Conservation (phyloP, 805 yeast genomes). For the Sugiyamaella smithiae region DNA sequence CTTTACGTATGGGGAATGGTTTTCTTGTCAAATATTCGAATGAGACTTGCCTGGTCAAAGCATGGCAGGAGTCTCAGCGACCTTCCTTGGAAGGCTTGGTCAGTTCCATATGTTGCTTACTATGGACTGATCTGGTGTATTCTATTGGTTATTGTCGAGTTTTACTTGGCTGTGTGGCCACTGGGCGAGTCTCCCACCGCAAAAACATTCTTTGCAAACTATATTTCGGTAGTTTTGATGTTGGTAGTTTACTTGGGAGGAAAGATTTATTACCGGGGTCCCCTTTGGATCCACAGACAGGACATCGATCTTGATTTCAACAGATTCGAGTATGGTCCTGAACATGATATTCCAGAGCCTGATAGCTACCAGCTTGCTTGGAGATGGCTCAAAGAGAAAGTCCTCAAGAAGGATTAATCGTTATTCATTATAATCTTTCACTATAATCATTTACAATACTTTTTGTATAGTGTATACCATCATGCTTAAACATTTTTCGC, state of each 20-base stretch:
- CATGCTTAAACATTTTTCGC: too few relatives aligned
- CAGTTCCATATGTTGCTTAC: conserved; percentile 14
- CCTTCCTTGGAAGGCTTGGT: conserved; percentile 48
- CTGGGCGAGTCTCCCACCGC: conserved; percentile 33
- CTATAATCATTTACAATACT: too few relatives aligned
- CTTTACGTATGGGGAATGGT: conserved; percentile 72
- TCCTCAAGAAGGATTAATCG: neutral
- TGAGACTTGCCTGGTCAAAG: conserved; percentile 58
- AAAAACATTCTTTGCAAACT: conserved; percentile 41
- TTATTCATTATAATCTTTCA: too few relatives aligned
- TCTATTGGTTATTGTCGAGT: conserved; percentile 58
- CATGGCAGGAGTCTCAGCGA: conserved; percentile 64
- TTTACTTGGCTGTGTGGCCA: conserved; percentile 68
- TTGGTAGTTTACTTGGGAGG: conserved; percentile 7
- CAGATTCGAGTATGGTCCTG: conserved; percentile 9
- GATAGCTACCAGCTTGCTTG: conserved; percentile 1
- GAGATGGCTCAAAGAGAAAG: neutral
- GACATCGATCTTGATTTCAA: conserved; percentile 11
- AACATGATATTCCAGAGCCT: conserved; percentile 13
- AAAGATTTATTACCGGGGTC: conserved; percentile 35
- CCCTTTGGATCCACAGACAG: conserved; percentile 4
- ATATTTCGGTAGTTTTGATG: conserved; percentile 36
- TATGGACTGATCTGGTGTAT: conserved; percentile 52
- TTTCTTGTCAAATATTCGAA: conserved; percentile 60
- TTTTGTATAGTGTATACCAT: too few relatives aligned